A percentile compares a stretch with the other conserved stretches of the same genome.
phyloP scores from a whole-genome alignment of 108 stramenopile genomes.

The Cylindrotheca fusiformis region DNA sequence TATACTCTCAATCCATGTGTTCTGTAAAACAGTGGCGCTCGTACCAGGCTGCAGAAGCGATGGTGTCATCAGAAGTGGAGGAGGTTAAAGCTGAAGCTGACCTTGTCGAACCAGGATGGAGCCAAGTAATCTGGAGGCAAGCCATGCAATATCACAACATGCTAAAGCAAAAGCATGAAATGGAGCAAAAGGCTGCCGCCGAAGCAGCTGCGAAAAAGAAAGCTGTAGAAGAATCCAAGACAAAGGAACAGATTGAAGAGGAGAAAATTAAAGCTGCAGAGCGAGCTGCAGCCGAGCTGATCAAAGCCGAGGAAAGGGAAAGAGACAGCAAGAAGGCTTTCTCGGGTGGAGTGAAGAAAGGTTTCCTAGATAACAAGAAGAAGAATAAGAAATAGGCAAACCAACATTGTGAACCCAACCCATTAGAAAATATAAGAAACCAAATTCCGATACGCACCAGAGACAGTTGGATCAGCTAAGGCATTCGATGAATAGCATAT shows the following conservation, averaged over 20 bases:
- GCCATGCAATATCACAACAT: constrained; percentile 91
- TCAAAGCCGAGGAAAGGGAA: constrained; percentile 75
- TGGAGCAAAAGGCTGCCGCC: constrained; percentile 57
- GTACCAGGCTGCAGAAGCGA: constrained; percentile 80
- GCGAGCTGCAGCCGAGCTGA: constrained; percentile 62
- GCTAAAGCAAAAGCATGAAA: constrained; percentile 83
- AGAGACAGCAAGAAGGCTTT: constrained; percentile 73
- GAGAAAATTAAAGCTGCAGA: constrained; percentile 51
- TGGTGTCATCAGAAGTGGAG: constrained; percentile 87
- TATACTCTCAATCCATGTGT: constrained; percentile 90
- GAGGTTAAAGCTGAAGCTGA: constrained; percentile 91
- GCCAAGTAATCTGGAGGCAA: constrained; percentile 89
- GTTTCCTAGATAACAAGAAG: constrained; percentile 53
- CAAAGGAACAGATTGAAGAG: constrained; percentile 37
- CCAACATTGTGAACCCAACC: no score
- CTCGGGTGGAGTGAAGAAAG: constrained; percentile 67
- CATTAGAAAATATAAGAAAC: no score
- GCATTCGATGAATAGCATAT: no score
- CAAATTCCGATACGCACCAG: no score
- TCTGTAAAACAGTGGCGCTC: constrained; percentile 86
- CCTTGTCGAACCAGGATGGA: constrained; percentile 89
- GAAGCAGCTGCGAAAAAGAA: constrained; percentile 52
- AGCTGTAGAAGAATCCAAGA: constrained; percentile 50
- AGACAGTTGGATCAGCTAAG: no score
- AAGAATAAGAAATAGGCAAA: constrained; percentile 48